Evolutionary conservation across 352 stramenopile species (phyloP), one percentile per base, ranked within the genome.

Genomic region (Pythium monospermum): DNA sequence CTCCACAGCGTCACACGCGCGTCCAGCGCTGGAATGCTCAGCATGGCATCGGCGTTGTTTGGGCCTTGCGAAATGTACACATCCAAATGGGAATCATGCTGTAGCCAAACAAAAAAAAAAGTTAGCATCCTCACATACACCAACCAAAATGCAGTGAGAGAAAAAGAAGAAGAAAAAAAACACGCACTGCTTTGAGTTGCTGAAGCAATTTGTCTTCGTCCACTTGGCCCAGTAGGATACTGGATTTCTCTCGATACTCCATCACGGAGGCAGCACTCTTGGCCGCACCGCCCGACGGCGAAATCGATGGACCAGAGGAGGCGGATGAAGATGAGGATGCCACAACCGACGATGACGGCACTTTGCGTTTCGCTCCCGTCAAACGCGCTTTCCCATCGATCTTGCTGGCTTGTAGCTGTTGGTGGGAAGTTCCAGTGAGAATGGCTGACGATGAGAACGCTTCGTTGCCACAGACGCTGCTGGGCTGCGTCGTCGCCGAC

Each of bases 61-160:
- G 85, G 81, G 0, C 79, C 79, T 49, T 88, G 77, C n/a, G 81
- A 89, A 49, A 89, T 76, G 47, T 89, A 90, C 16, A 90, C 76
- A 35, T 87, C 75, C 2, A 79, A 69, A 35, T 81, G 66, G 13
- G 67, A 56, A 28, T 91, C 73, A 33, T 91, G 71, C 82, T 92
- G 48, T 18, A 30, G 44, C 16, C 40, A 16, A 23, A 49, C 8
- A 39, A 32, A 54, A 37, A 63, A 6, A 19, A 13, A 22, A 27
- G 10, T 30, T 25, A 31, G 39, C 6, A 59, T n/a, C 15, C 6
- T 33, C 22, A 55, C 19, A 3, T 22, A 42, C 33, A 26, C 13
- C 7, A 16, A n/a, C 3, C n/a, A 2, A 41, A 21, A 38, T 2
- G 1, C 18, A 13, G 7, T 35, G 30, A 35, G 8, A 13, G 7